Base-by-base conservation (phyloP, 106 monocot species). In the Triglochin maritima region DNA sequence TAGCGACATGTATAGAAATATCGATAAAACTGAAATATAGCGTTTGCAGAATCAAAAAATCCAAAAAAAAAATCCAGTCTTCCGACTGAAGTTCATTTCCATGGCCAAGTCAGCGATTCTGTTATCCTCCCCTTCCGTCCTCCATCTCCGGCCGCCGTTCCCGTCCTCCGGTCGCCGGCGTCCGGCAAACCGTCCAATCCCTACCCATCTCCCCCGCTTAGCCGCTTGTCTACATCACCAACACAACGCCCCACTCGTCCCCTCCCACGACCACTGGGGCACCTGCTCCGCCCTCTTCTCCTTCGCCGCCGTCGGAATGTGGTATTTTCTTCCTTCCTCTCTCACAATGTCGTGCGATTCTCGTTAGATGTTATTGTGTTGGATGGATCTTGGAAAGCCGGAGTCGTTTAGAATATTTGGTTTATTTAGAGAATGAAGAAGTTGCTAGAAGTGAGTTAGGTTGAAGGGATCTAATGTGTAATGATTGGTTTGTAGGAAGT, bases 241-340 rank as follows among this genome's bases (percentile, higher is more conserved):
- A 29, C 29, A 29, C 29, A 29, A 29, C 29, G 29, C 64, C 48
- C 71, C 80, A 8, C 51, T 85, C 57, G 75, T 85, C 72, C 72
- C 74, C 68, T 75, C 81, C 44, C 13, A 44, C 12, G 84, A 85
- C 59, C 81, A 78, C 17, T 81, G 81, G 84, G 81, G 84, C 16
- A 71, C 63, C 5, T 81, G 81, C 81, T 71, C 84, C n/a, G 68
- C 75, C 10, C 75, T 85, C 71, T 60, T 81, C 53, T 71, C 81
- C 64, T 67, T 72, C 60, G 75, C 69, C 9, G 70, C 80, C 10
- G 71, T 81, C 44, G 84, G 81, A 42, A 44, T 78, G 41, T 81
- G 84, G 81, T 85, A 29, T 29, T 29, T 29, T 29, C 29, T 29
- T 29, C 58, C n/a, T 72, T n/a, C 8, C 11, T 9, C 5, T 55